Conservation (phyloP, 2,329 filamentous ascomycete species). For the Boeremia exigua region DNA sequence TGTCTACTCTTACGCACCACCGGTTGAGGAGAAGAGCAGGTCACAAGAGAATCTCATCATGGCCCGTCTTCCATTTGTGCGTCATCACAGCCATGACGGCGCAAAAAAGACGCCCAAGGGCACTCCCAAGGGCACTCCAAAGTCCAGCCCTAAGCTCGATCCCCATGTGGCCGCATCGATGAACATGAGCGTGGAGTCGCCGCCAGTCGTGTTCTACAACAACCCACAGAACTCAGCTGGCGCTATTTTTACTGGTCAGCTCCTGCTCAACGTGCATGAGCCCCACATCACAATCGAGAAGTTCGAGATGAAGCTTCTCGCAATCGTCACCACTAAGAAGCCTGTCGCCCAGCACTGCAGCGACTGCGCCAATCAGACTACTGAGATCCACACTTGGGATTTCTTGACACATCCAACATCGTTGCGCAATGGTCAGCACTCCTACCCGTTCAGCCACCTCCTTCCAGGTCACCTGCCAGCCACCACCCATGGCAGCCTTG, state of each 20-base stretch:
- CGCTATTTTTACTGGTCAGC: slow-evolving; percentile 82
- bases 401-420: slow-evolving; percentile 60
- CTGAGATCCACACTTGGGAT: slow-evolving; percentile 78
- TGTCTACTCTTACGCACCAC: slow-evolving; percentile 44
- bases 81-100: slow-evolving; percentile 39
- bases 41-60: slow-evolving; percentile 47
- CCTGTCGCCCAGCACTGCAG: slow-evolving; percentile 80
- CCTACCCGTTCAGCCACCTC: slow-evolving; percentile 88
- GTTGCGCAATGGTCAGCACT: slow-evolving; percentile 64
- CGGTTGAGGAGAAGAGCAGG: slow-evolving; percentile 33
- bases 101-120: slow-evolving; percentile 30
- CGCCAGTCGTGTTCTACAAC: slow-evolving; percentile 85
- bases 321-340: slow-evolving; percentile 77
- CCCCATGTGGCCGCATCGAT: slow-evolving; percentile 58
- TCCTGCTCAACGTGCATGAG: slow-evolving; percentile 75
- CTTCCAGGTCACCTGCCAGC: slow-evolving; percentile 87
- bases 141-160: slow-evolving; percentile 42
- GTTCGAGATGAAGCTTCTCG: slow-evolving; percentile 74
- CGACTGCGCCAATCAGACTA: slow-evolving; percentile 74
- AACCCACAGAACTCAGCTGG: slow-evolving; percentile 76
- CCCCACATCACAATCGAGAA: slow-evolving; percentile 68
- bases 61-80: slow-evolving; percentile 46
- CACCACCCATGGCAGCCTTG: slow-evolving; percentile 75
- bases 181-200: slow-evolving; percentile 77
- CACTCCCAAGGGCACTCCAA: slow-evolving; percentile 41